phyloP scores from a whole-genome alignment of 345 rosid species.

The Turritis glabra region DNA sequence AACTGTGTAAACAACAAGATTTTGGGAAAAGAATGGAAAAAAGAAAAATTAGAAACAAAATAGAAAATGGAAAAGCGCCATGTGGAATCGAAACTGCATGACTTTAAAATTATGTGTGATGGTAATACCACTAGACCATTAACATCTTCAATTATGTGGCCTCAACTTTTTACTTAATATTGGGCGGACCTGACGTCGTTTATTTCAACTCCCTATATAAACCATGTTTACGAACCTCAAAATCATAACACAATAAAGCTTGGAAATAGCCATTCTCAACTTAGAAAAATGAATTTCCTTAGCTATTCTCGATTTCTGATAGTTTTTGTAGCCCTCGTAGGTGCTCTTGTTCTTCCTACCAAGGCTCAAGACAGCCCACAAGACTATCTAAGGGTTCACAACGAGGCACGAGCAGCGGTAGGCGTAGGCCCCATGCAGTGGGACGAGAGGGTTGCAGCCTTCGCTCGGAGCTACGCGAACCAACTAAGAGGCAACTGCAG shows the following conservation, averaged over 20 bases:
- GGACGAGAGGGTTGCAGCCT: slow-evolving; percentile 15
- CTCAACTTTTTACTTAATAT: too few species aligned
- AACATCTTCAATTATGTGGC: too few species aligned
- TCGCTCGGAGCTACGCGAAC: slow-evolving; percentile 18
- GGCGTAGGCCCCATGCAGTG: slow-evolving; percentile 30
- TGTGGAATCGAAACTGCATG: too few species aligned
- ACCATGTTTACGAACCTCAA: neutral
- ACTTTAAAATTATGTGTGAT: too few species aligned
- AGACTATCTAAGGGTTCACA: slow-evolving; percentile 31
- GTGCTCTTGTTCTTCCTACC: slow-evolving; percentile 19
- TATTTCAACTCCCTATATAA: neutral
- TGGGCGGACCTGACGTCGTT: too few species aligned
- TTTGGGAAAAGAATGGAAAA: too few species aligned
- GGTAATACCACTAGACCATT: too few species aligned
- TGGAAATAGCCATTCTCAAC: neutral
- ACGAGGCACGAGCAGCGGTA: slow-evolving; percentile 9
- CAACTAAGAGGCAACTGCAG: slow-evolving; percentile 19
- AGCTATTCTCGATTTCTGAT: neutral
- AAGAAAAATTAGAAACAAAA: too few species aligned
- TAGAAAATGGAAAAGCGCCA: too few species aligned
- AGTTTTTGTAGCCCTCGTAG: slow-evolving; percentile 13
- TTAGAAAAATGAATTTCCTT: neutral
- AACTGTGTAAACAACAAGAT: too few species aligned
- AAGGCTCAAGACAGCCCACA: slow-evolving; percentile 31
- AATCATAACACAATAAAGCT: slow-evolving; percentile 15